phyloP scores from a whole-genome alignment of 2,329 filamentous ascomycete species.

The Cladosporium colombiae region DNA sequence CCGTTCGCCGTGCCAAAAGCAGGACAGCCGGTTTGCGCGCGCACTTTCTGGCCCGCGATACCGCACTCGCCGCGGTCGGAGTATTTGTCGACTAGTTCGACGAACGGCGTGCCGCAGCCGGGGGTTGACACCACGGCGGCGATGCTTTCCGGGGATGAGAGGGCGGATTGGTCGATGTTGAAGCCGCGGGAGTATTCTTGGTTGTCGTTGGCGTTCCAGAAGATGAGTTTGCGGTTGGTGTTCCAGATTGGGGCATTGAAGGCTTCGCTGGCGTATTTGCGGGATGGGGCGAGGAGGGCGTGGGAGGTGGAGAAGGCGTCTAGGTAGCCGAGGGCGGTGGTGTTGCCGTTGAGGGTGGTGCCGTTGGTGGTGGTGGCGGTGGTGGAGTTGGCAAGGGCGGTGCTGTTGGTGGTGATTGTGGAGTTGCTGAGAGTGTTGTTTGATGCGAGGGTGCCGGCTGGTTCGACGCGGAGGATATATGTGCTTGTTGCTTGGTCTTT shows the following conservation, averaged over 20 bases:
- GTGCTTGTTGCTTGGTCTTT: conserved; percentile 15
- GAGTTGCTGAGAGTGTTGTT: conserved; percentile 6
- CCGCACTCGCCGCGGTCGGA: conserved; percentile 9
- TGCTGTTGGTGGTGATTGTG: neutral
- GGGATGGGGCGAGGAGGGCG: conserved; percentile 17
- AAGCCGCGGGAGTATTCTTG: conserved; percentile 18
- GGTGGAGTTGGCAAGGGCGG: conserved; percentile 3
- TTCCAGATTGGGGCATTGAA: conserved; percentile 20
- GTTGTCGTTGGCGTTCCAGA: conserved; percentile 13
- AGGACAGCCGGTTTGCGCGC: conserved; percentile 19
- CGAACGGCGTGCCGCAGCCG: conserved; percentile 16
- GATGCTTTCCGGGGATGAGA: neutral
- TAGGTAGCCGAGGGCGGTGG: conserved; percentile 17
- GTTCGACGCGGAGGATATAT: conserved; percentile 21
- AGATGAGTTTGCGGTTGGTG: conserved; percentile 16
- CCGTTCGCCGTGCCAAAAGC: conserved; percentile 14
- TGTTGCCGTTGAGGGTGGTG: neutral
- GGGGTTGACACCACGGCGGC: conserved; percentile 13
- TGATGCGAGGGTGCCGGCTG: neutral
- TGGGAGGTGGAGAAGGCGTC: conserved; percentile 19
- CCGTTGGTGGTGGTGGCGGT: neutral
- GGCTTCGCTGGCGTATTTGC: conserved; percentile 16
- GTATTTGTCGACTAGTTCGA: conserved; percentile 7
- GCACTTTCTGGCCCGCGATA: conserved; percentile 9
- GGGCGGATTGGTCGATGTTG: conserved; percentile 9